Evolutionary conservation across 768 basidiomycete genomes (phyloP), one percentile per base, ranked within the genome.

Genomic region (Suillus spraguei): DNA sequence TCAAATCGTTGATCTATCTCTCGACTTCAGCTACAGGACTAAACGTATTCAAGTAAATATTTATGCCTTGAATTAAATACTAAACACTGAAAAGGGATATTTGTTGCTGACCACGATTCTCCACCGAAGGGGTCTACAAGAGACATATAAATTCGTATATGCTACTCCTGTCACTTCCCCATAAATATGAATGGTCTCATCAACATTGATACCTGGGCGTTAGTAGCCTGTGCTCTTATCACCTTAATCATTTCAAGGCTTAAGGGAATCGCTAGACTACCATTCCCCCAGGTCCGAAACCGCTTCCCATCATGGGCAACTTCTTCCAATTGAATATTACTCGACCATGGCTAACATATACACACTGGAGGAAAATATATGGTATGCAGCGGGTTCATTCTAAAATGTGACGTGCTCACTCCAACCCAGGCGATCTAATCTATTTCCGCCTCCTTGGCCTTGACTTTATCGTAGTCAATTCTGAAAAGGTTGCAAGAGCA

Each of bases 271-370:
- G 17, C 50, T 32, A 64, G 60, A 36, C 17, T 69, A 20, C 66
- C 66, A n/a, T 60, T 68, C 7, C 76, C 74, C 74, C 76, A n/a
- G 74, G 74, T 22, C 76, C 74, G 0, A 70, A 64, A 62, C 64
- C 76, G 20, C 64, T 75, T 14, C 76, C 76, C 4, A 46, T 76
- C 22, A 47, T 76, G 28, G 74, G 74, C 49, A 73, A 74, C 63
- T 32, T 72, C 44, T 61, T 64, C 54, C 69, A 72, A 49, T 36
- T 77, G 41, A 71, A 76, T 46, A 63, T 65, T 2, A 36, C 70
- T 13, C 62, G 69, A n/a, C 73, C 77, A 5, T 78, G 76, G 76
- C 49, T 77, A 33, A 71, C 74, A 22, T 77, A 76, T 61, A 67
- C 77, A 14, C 61, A 69, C n/a, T 77, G 77, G 77, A 69, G 67